A percentile compares a stretch with the other conserved stretches of the same genome.
phyloP scores from a whole-genome alignment of 176 grass and related monocot species.

The Aechmea fasciata region DNA sequence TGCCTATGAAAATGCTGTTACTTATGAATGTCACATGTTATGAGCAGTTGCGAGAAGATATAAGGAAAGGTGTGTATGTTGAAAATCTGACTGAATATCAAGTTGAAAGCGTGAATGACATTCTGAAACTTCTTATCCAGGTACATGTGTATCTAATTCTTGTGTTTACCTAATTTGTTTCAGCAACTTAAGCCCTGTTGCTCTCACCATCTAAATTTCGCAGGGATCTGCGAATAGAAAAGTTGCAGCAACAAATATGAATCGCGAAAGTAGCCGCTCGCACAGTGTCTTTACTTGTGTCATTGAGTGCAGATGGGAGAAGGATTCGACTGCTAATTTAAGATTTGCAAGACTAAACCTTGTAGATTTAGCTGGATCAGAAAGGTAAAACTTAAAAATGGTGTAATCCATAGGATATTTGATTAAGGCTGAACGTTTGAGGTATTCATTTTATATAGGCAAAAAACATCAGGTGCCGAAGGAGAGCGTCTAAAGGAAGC shows the following conservation, averaged over 20 bases:
- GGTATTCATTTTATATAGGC: constrained; percentile 52
- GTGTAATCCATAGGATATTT: neutral
- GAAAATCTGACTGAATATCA: constrained; percentile 87
- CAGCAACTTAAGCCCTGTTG: neutral
- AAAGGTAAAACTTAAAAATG: constrained; percentile 43
- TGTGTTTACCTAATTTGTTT: neutral
- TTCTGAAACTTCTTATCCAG: constrained; percentile 77
- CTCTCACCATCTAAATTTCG: constrained; percentile 1
- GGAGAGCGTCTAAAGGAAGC: constrained; percentile 93
- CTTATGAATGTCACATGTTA: neutral
- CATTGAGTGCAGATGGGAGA: constrained; percentile 88
- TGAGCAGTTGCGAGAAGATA: constrained; percentile 77
- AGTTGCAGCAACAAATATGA: constrained; percentile 95
- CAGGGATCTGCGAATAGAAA: constrained; percentile 91
- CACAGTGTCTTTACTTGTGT: constrained; percentile 96
- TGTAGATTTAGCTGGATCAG: constrained; percentile 93
- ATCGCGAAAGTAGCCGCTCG: constrained; percentile 81
- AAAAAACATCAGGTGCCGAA: constrained; percentile 93
- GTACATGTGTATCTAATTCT: constrained; percentile 26
- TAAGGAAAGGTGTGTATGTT: constrained; percentile 68
- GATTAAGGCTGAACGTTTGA: constrained; percentile 20
- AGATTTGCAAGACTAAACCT: constrained; percentile 94
- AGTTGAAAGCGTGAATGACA: constrained; percentile 79
- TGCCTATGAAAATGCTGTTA: neutral
- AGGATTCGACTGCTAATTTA: constrained; percentile 62